These are phyloP conservation scores for Neofusicoccum laricinum DNA, from an alignment of 2,329 filamentous ascomycete genomes.

Conservation along the genomic window DNA sequence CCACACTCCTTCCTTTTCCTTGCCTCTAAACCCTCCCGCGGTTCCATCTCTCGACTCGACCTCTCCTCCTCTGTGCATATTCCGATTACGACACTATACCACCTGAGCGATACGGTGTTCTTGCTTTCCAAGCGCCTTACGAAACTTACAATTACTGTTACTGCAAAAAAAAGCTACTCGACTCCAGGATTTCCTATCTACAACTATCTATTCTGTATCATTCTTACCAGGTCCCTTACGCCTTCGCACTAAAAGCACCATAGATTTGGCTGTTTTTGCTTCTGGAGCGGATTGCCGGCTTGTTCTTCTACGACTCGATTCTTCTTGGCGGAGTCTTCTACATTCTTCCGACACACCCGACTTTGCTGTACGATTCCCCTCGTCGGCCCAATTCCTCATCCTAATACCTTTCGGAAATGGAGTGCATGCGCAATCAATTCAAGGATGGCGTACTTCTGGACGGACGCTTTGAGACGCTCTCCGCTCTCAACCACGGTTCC, in stretches of 20 bases:
- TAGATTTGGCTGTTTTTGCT: conserved; percentile 24
- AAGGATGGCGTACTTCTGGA: conserved; percentile 75
- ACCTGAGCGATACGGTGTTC: conserved; percentile 28
- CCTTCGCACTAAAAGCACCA: conserved; percentile 18
- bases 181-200: conserved; percentile 15
- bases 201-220: conserved; percentile 18
- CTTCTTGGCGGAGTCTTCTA: conserved; percentile 19
- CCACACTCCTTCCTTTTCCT: conserved; percentile 45
- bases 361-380: conserved; percentile 28
- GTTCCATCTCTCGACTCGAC: conserved; percentile 12
- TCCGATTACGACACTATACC: conserved; percentile 18
- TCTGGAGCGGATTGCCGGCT: conserved; percentile 26
- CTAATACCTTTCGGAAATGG: conserved; percentile 52
- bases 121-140: conserved; percentile 24
- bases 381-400: conserved; percentile 32
- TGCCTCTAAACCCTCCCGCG: conserved; percentile 29
- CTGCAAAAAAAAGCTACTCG: conserved; percentile 14
- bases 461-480: conserved; percentile 86
- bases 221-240: conserved; percentile 23
- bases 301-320: conserved; percentile 31
- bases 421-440: conserved; percentile 84
- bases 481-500: conserved; percentile 95
- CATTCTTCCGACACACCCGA: conserved; percentile 21
- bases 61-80: conserved; percentile 18
- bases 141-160: conserved; percentile 23